Percentiles rank a stretch among this genome's conserved stretches.
These are phyloP conservation scores for Alternaria sp. DNA, from an alignment of 2,329 filamentous ascomycete genomes.

Conservation along the genomic window DNA sequence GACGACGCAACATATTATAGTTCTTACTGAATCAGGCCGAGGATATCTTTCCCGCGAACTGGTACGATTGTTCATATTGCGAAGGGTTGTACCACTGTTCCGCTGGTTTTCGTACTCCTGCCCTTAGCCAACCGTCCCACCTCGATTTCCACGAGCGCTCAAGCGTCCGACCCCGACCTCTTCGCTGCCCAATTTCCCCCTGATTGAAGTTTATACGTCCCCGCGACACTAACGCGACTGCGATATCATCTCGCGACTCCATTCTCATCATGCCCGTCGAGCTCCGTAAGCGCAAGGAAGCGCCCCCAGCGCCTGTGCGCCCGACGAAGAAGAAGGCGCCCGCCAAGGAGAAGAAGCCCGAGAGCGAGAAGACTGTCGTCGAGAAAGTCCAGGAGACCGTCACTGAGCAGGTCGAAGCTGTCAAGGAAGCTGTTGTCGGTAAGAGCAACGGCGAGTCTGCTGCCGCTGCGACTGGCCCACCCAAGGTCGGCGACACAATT, in stretches of 20 bases:
- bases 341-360: slow-evolving; percentile 44
- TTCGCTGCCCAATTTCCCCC: slow-evolving; percentile 5
- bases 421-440: slow-evolving; percentile 39
- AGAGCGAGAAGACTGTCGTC: slow-evolving; percentile 39
- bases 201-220: slow-evolving; percentile 4
- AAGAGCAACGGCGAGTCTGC: slow-evolving; percentile 31
- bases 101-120: slow-evolving; percentile 12
- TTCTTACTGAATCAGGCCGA: slow-evolving; percentile 4
- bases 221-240: slow-evolving; percentile 32
- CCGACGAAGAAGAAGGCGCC: slow-evolving; percentile 57
- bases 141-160: slow-evolving; percentile 2
- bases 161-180: slow-evolving; percentile 4
- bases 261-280: slow-evolving; percentile 56
- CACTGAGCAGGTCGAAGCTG: slow-evolving; percentile 40
- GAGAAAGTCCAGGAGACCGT: slow-evolving; percentile 44
- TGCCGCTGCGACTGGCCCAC: slow-evolving; percentile 27
- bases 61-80: slow-evolving; percentile 11
- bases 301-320: slow-evolving; percentile 56
- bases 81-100: slow-evolving; percentile 16
- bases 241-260: slow-evolving; percentile 30
- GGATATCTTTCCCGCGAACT: slow-evolving; percentile 5
- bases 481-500: slow-evolving; percentile 59
- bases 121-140: slow-evolving; percentile 20
- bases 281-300: slow-evolving; percentile 68
- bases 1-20: slow-evolving; percentile 1